Evolutionary conservation across 371 early-diverging fungal species (phyloP).

Genomic region (Smittium culicis): DNA sequence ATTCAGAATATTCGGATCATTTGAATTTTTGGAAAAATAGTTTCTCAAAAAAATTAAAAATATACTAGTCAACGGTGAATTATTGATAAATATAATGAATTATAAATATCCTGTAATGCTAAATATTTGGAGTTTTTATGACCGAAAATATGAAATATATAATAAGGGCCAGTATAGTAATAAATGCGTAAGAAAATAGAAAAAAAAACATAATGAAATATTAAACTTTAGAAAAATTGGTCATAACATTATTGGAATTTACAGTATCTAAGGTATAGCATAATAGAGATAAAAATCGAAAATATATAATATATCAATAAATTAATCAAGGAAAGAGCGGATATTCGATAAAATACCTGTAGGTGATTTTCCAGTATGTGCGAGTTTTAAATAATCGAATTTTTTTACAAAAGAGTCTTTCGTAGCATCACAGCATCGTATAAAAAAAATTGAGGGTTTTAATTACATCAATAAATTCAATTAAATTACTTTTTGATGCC

Average conservation of each 20-base stretch:
- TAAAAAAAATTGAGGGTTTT: neutral
- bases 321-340: neutral
- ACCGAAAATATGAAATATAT: neutral
- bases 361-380: neutral
- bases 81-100: neutral
- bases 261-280: neutral
- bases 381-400: neutral
- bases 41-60: neutral
- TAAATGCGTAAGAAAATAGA: neutral
- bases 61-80: neutral
- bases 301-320: neutral
- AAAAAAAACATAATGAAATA: neutral
- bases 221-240: no score
- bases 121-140: neutral
- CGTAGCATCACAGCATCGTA: neutral
- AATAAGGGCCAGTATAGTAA: neutral
- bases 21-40: neutral
- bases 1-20: neutral
- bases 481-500: neutral
- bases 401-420: neutral
- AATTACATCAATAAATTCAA: neutral
- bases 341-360: neutral
- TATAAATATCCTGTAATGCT: neutral
- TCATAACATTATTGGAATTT: neutral
- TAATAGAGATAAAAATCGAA: neutral